Evolutionary conservation across 129 eudicot species (phyloP).

Genomic region (Chrysanthemum seticuspe): DNA sequence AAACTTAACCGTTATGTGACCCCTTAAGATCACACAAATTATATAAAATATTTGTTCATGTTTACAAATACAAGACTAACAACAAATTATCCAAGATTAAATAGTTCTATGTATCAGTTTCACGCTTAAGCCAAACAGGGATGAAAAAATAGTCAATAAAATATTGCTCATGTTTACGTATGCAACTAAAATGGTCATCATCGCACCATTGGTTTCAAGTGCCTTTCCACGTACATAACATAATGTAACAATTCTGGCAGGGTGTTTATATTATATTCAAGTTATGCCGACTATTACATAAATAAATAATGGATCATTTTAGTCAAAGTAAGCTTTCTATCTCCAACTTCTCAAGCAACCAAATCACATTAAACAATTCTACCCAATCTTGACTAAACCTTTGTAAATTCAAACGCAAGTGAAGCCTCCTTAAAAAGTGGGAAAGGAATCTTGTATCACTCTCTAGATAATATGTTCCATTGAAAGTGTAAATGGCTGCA

Average conservation of each 20-base stretch:
- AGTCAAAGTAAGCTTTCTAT: slow-evolving; percentile 30
- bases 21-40: slow-evolving; percentile 1
- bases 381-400: slow-evolving; percentile 34
- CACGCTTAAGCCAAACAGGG: neutral
- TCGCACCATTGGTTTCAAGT: slow-evolving; percentile 19
- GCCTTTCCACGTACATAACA: slow-evolving; percentile 19
- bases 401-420: slow-evolving; percentile 25
- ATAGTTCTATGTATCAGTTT: neutral
- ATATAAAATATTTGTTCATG: neutral
- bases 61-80: slow-evolving; percentile 2
- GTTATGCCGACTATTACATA: slow-evolving; percentile 22
- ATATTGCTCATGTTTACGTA: neutral
- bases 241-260: slow-evolving; percentile 19
- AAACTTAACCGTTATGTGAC: neutral
- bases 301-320: slow-evolving; percentile 29
- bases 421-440: slow-evolving; percentile 19
- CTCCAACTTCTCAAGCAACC: slow-evolving; percentile 34
- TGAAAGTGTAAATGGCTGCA: neutral
- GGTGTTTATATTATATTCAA: slow-evolving; percentile 22
- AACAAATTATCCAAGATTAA: neutral
- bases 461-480: slow-evolving; percentile 12
- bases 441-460: slow-evolving; percentile 26
- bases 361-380: slow-evolving; percentile 18
- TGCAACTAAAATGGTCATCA: slow-evolving; percentile 19
- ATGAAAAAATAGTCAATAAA: slow-evolving; percentile 10